Base-by-base conservation (phyloP, 352 stramenopile genomes). In the Pythium diclinum region DNA sequence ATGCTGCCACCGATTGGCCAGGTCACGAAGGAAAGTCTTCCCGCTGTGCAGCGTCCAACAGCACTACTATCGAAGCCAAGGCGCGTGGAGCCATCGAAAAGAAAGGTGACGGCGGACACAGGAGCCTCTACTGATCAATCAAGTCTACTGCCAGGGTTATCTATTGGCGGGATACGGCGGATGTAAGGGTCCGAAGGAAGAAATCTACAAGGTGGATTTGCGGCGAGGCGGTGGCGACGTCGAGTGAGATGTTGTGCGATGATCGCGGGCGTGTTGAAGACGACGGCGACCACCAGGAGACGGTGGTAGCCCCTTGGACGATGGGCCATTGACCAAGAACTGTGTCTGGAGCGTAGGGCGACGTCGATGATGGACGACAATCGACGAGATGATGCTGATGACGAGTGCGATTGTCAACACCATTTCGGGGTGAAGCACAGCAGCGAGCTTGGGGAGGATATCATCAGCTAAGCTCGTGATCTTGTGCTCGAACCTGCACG, bases 401-500 rank as follows among this genome's bases (percentile, higher is more conserved):
- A 78, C 70, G 49, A 92, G 75, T 0, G 65, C 62, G 3, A 89
- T 59, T 0, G 80, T 79, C 33, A 88, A 74, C 17, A 92, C 71
- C 28, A 79, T 78, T 46, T 87, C 77, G 2, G 83, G 83, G 34
- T 81, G 81, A 11, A 87, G 68, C 30, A 86, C 69, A 0, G 69
- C 73, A 3, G 64, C 59, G 8, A 89, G 63, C 49, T 77, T 83
- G 0, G 76, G 69, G 7, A 89, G 10, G n/a, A 93, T 58, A 28
- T 92, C 81, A 52, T 91, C 80, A 8, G 83, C 87, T 5, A 89
- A 58, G 40, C 82, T 86, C 10, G 83, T 73, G 59, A 95, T 88
- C 28, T 89, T 84, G 59, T 94, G 83, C 63, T 91, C 72, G 33
- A 95, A 94, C 1, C 72, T 65, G 56, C 86, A 94, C 19, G 75